A percentile compares a stretch with the other conserved stretches of the same genome.
phyloP scores from a whole-genome alignment of 192 early-diverging fungal species.

The Paraglomus brasilianum region DNA sequence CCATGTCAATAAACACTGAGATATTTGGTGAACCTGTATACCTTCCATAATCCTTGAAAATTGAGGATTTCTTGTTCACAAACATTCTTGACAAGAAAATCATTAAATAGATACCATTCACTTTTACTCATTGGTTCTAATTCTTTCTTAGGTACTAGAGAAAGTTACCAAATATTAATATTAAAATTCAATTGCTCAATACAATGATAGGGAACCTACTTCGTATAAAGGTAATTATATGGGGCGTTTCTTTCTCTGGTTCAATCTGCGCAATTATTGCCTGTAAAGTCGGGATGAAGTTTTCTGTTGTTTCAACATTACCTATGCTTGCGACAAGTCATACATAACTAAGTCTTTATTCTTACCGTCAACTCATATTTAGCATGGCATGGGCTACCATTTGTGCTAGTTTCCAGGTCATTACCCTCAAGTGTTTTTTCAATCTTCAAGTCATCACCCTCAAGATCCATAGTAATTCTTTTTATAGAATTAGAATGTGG shows the following conservation, averaged over 20 bases:
- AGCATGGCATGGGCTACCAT: conserved; percentile 31
- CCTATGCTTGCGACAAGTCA: too few relatives aligned
- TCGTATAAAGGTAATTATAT: conserved; percentile 57
- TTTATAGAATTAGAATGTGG: not conserved
- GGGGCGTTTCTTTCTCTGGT: conserved; percentile 57
- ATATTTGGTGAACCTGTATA: conserved; percentile 8
- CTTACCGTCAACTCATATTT: conserved; percentile 69
- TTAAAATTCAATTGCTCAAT: not conserved
- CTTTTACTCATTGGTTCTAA: conserved; percentile 35
- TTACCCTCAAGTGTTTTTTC: conserved; percentile 37
- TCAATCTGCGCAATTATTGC: conserved; percentile 56
- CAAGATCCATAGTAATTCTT: conserved; percentile 55
- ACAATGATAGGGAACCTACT: not conserved
- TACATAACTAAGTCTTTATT: not conserved
- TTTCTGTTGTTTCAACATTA: not conserved
- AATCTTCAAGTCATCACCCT: conserved; percentile 43
- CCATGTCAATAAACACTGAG: not conserved
- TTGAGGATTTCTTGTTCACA: conserved; percentile 60
- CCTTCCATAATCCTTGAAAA: conserved; percentile 59
- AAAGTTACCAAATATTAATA: not conserved
- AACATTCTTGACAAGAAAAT: conserved; percentile 86
- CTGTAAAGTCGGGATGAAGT: conserved; percentile 26
- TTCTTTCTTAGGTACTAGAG: conserved; percentile 39
- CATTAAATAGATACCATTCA: conserved; percentile 92
- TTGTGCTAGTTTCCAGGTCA: conserved; percentile 29